Percentiles rank a stretch among this genome's conserved stretches.
Conservation (phyloP, 2,329 filamentous ascomycete species). For the Plectosphaerella plurivora region DNA sequence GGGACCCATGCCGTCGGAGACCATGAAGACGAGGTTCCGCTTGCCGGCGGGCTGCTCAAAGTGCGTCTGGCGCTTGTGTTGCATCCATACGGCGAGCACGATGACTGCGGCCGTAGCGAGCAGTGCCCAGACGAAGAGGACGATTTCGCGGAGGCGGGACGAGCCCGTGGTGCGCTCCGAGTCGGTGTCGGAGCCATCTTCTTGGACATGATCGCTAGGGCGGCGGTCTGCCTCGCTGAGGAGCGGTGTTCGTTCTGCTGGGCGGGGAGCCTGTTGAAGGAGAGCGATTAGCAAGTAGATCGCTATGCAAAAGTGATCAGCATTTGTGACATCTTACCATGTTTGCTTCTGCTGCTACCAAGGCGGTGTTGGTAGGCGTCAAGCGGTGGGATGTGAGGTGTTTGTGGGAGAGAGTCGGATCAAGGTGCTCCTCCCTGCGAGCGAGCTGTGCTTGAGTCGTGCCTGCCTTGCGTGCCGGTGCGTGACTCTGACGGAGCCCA, state of each 20-base stretch:
- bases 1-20: constrained; percentile 97
- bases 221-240: constrained; percentile 25
- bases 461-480: too few species aligned
- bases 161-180: constrained; percentile 16
- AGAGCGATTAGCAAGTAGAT: too few species aligned
- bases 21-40: constrained; percentile 97
- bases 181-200: constrained; percentile 17
- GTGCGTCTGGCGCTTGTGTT: constrained; percentile 59
- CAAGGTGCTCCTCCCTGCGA: too few species aligned
- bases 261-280: constrained; percentile 32
- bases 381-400: background rate
- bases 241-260: constrained; percentile 40
- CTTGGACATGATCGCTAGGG: constrained; percentile 11
- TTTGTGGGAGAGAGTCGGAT: background rate
- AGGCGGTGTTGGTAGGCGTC: background rate
- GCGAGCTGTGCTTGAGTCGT: too few species aligned
- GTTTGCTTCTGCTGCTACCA: background rate
- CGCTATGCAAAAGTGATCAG: too few species aligned
- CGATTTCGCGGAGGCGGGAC: constrained; percentile 60
- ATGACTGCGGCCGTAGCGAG: constrained; percentile 75
- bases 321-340: background rate
- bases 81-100: constrained; percentile 71
- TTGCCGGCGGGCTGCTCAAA: constrained; percentile 45
- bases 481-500: too few species aligned
- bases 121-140: constrained; percentile 78